Conservation (phyloP, 768 basidiomycete species). For the Gelatoporia subvermispora region DNA sequence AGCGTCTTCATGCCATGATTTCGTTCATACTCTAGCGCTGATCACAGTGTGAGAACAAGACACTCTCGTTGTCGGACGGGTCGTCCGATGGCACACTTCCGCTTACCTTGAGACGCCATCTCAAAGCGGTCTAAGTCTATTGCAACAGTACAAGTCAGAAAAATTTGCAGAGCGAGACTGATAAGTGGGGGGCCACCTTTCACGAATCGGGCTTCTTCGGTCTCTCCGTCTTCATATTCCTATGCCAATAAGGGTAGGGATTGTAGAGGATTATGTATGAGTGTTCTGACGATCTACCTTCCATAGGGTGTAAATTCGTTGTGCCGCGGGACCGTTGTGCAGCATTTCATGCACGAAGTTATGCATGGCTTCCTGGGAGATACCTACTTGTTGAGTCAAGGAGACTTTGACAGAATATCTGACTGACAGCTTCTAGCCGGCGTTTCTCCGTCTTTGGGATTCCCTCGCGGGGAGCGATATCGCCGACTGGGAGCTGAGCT, state of each 20-base stretch:
- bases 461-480: slow-evolving; percentile 87
- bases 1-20: slow-evolving; percentile 42
- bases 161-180: background rate
- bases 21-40: slow-evolving; percentile 73
- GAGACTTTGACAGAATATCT: background rate
- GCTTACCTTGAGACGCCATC: slow-evolving; percentile 79
- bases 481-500: slow-evolving; percentile 60
- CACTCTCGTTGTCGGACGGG: background rate
- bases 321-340: slow-evolving; percentile 64
- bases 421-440: slow-evolving; percentile 61
- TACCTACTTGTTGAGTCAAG: background rate
- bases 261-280: background rate
- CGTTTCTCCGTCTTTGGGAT: slow-evolving; percentile 80
- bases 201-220: slow-evolving; percentile 77
- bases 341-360: slow-evolving; percentile 88
- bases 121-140: slow-evolving; percentile 83
- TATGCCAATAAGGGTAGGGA: slow-evolving; percentile 21
- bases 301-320: slow-evolving; percentile 69
- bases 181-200: slow-evolving; percentile 48
- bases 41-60: background rate
- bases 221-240: slow-evolving; percentile 80
- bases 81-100: background rate
- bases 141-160: background rate
- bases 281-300: slow-evolving; percentile 35
- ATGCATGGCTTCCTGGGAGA: slow-evolving; percentile 75